Base-by-base conservation (phyloP, 1,284 basidiomycete genomes). In the Lentinula novae-zelandiae region DNA sequence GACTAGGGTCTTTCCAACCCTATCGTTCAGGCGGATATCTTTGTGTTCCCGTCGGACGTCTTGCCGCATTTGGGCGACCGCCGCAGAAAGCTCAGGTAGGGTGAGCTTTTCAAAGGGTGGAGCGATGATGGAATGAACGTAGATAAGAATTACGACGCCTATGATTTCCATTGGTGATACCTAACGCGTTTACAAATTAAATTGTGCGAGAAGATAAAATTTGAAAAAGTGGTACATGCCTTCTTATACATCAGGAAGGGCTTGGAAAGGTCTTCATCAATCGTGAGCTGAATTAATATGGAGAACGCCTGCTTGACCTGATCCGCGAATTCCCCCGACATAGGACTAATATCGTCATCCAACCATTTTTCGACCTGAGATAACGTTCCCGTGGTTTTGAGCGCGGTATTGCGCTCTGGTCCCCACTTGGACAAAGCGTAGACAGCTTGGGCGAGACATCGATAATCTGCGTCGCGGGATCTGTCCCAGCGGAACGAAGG, bases 121-220 rank as follows among this genome's bases (percentile, higher is more conserved):
- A 13, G 42, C 38, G 12, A 64, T 67, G 27, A 73, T 69, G 64
- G 75, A 77, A 58, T 79, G 69, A 4, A 74, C 71, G 8, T 77
- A 76, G n/a, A 89, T 78, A 39, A 89, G 70, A 0, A 87, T 62
- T 9, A 73, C 72, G 53, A 82, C 79, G 64, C 78, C 72, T 36
- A 87, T 76, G 61, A 90, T 82, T 69, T 90, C 88, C 44, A 88
- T 75, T 0, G 88, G 88, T 0, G 85, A 77, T 4, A 89, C 76
- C 48, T 82, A 17, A 6, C 27, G 20, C 27, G 20, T 15, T n/a
- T 5, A n/a, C 5, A 36, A 10, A 17, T 42, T 20, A 31, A 17
- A 31, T 53, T 31, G 13, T 27, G 10, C 27, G 0, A 27, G 15
- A 17, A 38, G 7, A 5, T 13, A 48, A 38, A 12, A 5, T 20